Percentiles rank a stretch among this genome's conserved stretches.
Conservation (phyloP, 768 basidiomycete genomes). For the Sporobolomyces pararoseus region DNA sequence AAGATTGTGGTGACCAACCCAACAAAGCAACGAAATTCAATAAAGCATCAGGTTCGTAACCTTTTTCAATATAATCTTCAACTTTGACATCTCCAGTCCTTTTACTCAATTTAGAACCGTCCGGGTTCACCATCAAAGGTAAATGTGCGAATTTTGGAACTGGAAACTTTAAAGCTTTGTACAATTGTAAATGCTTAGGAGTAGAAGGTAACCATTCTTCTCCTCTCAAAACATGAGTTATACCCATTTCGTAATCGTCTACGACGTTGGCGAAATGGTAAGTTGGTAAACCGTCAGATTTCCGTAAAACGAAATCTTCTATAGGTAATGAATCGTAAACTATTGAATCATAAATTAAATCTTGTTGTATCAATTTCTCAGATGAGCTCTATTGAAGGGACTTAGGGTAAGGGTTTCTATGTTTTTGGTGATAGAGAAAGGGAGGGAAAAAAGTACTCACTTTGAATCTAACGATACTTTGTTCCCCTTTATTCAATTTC, state of each 20-base stretch:
- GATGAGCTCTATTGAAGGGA: constrained; percentile 18
- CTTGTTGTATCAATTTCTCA: constrained; percentile 1
- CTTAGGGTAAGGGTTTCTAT: too few relatives aligned
- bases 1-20: constrained; percentile 72
- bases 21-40: constrained; percentile 90
- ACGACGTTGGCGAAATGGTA: constrained; percentile 95
- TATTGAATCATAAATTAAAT: constrained; percentile 33
- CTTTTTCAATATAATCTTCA: constrained; percentile 72
- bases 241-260: constrained; percentile 92
- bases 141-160: constrained; percentile 85
- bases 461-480: constrained; percentile 78
- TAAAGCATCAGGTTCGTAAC: constrained; percentile 85
- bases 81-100: constrained; percentile 84
- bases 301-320: constrained; percentile 78
- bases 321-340: constrained; percentile 38
- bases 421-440: not conserved
- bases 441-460: constrained; percentile 55
- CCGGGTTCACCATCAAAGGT: constrained; percentile 80
- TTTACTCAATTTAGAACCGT: constrained; percentile 93
- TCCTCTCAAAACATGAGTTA: constrained; percentile 90
- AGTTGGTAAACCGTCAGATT: constrained; percentile 88
- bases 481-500: constrained; percentile 69
- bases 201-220: constrained; percentile 98
- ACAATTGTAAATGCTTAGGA: constrained; percentile 84
- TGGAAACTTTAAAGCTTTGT: constrained; percentile 66